These are phyloP conservation scores for Xerocomellus amylosporus DNA, from an alignment of 768 basidiomycete genomes.

Conservation along the genomic window DNA sequence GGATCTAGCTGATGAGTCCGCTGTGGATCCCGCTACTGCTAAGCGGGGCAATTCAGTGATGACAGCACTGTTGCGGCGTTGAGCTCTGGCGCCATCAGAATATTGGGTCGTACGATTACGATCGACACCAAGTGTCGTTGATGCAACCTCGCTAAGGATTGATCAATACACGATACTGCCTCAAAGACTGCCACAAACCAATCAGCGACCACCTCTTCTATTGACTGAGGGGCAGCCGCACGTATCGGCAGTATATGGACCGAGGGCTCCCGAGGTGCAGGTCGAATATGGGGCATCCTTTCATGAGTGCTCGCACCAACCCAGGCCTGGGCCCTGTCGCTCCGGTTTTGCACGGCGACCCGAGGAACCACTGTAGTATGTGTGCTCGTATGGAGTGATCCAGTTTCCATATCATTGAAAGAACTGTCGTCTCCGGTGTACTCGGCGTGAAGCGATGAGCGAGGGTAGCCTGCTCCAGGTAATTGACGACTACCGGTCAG, in stretches of 20 bases:
- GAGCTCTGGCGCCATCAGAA: not conserved
- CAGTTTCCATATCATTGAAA: conserved; percentile 1
- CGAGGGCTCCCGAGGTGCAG: not conserved
- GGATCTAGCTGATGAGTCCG: not conserved
- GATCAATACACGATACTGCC: not conserved
- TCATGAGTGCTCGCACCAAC: conserved; percentile 9
- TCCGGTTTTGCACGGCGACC: not conserved
- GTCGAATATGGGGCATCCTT: conserved; percentile 7
- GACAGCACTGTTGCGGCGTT: not conserved
- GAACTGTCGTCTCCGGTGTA: not conserved
- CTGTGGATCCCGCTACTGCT: not conserved
- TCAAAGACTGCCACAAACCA: conserved; percentile 9
- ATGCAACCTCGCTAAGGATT: conserved; percentile 2
- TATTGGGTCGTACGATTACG: not conserved
- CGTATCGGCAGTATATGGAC: not conserved
- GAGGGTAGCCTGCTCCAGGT: not conserved
- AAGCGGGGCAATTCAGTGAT: not conserved
- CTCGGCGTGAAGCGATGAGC: not conserved
- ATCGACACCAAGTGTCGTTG: not conserved
- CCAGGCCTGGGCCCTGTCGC: not conserved
- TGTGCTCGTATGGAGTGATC: not conserved
- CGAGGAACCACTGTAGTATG: not conserved
- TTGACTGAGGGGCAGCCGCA: not conserved
- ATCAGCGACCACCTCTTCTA: not conserved
- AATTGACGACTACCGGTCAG: conserved; percentile 6